Conservation (phyloP, 495 filamentous ascomycete species). For the Glarea lozoyensis region DNA sequence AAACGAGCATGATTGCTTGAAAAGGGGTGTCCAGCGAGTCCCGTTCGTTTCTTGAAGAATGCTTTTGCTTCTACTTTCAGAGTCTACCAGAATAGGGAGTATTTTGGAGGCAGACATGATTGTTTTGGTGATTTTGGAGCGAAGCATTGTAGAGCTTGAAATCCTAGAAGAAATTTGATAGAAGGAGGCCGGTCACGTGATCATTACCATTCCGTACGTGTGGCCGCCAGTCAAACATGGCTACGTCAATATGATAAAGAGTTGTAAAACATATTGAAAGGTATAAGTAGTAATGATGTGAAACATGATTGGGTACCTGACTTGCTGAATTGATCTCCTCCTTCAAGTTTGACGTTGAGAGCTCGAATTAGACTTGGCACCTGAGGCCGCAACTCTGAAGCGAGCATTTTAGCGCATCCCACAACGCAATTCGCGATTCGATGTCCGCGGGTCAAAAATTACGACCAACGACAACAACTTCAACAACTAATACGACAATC, state of each 20-base stretch:
- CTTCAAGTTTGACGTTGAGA: too few relatives aligned
- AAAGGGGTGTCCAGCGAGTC: slow-evolving; percentile 39
- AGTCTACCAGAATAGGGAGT: not conserved
- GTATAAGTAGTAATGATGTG: too few relatives aligned
- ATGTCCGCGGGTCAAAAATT: slow-evolving; percentile 4
- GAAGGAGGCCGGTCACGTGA: too few relatives aligned
- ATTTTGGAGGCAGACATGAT: not conserved
- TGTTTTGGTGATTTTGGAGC: too few relatives aligned
- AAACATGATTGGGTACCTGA: too few relatives aligned
- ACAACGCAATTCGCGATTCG: slow-evolving; percentile 12
- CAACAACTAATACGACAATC: slow-evolving; percentile 18
- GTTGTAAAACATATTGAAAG: too few relatives aligned
- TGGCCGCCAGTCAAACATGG: too few relatives aligned
- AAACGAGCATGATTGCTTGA: slow-evolving; percentile 47
- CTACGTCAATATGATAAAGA: too few relatives aligned
- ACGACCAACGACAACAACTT: slow-evolving; percentile 12
- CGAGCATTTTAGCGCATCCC: slow-evolving; percentile 2
- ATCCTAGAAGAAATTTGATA: not conserved
- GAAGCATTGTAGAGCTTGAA: not conserved
- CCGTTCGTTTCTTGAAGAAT: slow-evolving; percentile 23
- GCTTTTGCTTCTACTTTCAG: too few relatives aligned
- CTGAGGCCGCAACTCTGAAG: not conserved
- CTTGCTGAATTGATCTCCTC: too few relatives aligned
- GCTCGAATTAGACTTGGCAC: not conserved
- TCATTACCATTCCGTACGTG: too few relatives aligned